These are phyloP conservation scores for Nannochloropsis salina DNA, from an alignment of 108 stramenopile genomes.

Conservation along the genomic window DNA sequence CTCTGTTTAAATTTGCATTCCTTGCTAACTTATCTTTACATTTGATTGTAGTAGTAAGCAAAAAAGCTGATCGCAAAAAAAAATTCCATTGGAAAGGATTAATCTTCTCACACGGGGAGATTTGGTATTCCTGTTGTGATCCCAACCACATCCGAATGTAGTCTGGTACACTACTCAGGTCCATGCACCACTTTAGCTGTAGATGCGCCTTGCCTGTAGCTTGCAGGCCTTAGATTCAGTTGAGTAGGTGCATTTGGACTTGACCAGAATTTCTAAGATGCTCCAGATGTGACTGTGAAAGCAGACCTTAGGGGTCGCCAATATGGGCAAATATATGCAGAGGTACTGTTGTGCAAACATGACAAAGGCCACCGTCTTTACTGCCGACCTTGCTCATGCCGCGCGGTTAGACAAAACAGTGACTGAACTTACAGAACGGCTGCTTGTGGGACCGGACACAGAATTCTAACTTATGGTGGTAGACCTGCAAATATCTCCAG, in stretches of 20 bases:
- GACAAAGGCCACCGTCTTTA: not conserved
- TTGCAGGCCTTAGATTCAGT: not conserved
- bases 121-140: not conserved
- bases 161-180: not conserved
- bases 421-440: no score
- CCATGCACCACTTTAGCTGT: not conserved
- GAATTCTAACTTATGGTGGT: no score
- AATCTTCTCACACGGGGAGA: not conserved
- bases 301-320: not conserved
- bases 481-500: no score
- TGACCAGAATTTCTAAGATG: not conserved
- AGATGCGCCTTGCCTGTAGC: not conserved
- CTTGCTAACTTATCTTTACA: not conserved
- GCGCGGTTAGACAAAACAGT: no score
- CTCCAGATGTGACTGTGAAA: not conserved
- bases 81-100: not conserved
- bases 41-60: not conserved
- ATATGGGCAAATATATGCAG: not conserved
- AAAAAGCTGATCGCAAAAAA: not conserved
- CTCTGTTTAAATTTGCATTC: slow-evolving; percentile 13
- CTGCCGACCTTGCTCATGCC: no score
- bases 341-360: not conserved
- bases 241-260: slow-evolving; percentile 4
- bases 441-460: no score
- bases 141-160: not conserved